A percentile compares a stretch with the other conserved stretches of the same genome.
Conservation (phyloP, 2,329 filamentous ascomycete genomes). For the Rhinocladiella mackenziei region DNA sequence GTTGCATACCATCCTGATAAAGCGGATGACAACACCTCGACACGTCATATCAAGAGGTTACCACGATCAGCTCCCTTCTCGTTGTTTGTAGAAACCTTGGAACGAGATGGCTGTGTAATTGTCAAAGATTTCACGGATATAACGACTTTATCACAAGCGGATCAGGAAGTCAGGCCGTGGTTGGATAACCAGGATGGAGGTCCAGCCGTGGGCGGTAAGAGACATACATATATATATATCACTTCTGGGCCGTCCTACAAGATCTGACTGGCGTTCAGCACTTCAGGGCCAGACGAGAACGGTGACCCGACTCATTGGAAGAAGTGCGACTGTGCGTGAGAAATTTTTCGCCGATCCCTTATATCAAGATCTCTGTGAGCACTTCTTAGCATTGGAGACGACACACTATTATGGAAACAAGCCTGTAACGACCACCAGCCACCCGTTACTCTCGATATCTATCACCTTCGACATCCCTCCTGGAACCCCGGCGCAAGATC, state of each 20-base stretch:
- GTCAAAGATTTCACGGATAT: slow-evolving; percentile 34
- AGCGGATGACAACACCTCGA: slow-evolving; percentile 1
- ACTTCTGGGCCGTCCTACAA: slow-evolving; percentile 7
- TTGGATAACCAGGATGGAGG: slow-evolving; percentile 29
- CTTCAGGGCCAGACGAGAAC: slow-evolving; percentile 37
- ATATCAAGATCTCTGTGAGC: slow-evolving; percentile 34
- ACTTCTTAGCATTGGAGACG: slow-evolving; percentile 38
- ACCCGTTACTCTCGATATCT: slow-evolving; percentile 38
- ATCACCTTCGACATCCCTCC: slow-evolving; percentile 39
- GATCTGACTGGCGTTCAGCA: slow-evolving; percentile 21
- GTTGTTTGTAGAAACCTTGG: slow-evolving; percentile 34
- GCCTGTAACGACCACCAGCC: slow-evolving; percentile 33
- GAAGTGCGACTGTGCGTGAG: slow-evolving; percentile 37
- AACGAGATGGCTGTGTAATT: slow-evolving; percentile 37
- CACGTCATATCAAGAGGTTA: slow-evolving; percentile 14
- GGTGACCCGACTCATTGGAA: slow-evolving; percentile 36
- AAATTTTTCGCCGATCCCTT: slow-evolving; percentile 37
- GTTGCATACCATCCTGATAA: slow-evolving; percentile 13
- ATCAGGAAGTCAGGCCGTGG: slow-evolving; percentile 32
- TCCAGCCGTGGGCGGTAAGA: slow-evolving; percentile 29
- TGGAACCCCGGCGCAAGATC: slow-evolving; percentile 33
- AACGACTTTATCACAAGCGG: slow-evolving; percentile 31
- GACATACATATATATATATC: too few species aligned
- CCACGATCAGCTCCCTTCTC: slow-evolving; percentile 20
- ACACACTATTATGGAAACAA: slow-evolving; percentile 35